These are phyloP conservation scores for Schizopora paradoxa DNA, from an alignment of 1,284 basidiomycete species.

Conservation along the genomic window DNA sequence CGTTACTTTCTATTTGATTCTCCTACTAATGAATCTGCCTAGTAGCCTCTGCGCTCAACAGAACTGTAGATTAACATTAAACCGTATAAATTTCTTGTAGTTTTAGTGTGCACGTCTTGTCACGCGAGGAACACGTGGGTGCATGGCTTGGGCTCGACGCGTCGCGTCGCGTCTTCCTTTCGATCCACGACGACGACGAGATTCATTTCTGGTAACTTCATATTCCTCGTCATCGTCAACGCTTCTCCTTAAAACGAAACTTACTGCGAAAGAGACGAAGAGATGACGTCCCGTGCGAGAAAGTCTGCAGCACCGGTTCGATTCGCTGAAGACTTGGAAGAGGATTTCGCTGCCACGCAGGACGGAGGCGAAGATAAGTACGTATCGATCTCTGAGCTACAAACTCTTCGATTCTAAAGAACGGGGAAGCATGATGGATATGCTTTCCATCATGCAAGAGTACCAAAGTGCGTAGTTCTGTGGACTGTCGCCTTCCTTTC, in stretches of 20 bases:
- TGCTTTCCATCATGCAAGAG: constrained; percentile 30
- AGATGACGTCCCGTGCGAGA: constrained; percentile 10
- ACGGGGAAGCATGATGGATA: constrained; percentile 26
- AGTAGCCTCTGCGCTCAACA: constrained; percentile 10
- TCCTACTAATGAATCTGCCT: constrained; percentile 1
- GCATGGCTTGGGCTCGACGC: too few species aligned
- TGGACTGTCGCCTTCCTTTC: too few species aligned
- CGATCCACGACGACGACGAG: too few species aligned
- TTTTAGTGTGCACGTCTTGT: neutral
- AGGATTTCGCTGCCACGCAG: constrained; percentile 18
- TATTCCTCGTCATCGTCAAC: neutral
- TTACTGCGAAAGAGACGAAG: neutral
- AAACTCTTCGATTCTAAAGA: neutral
- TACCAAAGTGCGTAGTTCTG: constrained; percentile 24
- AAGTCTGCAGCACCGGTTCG: constrained; percentile 12
- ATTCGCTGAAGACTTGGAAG: constrained; percentile 15
- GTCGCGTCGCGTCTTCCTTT: too few species aligned
- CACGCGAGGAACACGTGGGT: neutral
- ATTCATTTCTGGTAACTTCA: neutral
- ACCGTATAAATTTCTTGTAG: constrained; percentile 1
- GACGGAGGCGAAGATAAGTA: constrained; percentile 26
- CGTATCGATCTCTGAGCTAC: constrained; percentile 3
- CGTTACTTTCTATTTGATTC: neutral
- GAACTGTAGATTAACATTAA: constrained; percentile 11
- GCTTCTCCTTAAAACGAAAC: too few species aligned